Base-by-base conservation (phyloP, 208 protist species). In the Endotrypanum monterogeii region DNA sequence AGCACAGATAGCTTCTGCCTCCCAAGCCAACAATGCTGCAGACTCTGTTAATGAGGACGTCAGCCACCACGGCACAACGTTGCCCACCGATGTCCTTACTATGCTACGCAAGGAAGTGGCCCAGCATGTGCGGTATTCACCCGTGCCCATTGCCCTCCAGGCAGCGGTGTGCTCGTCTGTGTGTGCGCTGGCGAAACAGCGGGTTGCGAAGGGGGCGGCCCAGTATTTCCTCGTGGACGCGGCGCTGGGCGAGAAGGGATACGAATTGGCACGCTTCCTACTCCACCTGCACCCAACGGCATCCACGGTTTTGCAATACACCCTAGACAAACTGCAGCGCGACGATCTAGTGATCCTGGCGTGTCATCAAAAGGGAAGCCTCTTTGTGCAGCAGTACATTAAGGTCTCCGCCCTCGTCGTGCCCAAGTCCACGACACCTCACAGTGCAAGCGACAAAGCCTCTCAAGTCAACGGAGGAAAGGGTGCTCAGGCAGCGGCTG, bases 331-430 rank as follows among this genome's bases (percentile, higher is more conserved):
- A 55, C 71, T 97, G 54, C 82, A 80, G 51, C 78, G 87, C 14
- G 71, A 84, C 52, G 91, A 95, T 61, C 50, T 97, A 20, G 46
- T 91, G 28, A 18, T n/a, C 16, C 70, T 94, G 7, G 55, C 80
- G 32, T 61, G 67, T 2, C 79, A 86, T n/a, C 67, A 79, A 25
- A 87, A 87, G 55, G 93, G 93, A 7, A 96, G 90, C 71, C 74
- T 89, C 37, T 87, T 91, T 44, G 28, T 97, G 35, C 93, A 97
- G 83, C 91, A 96, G 81, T 90, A 86, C 67, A 74, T 95, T 20
- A 84, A 85, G 23, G 82, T 86, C n/a, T 39, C 72, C 8, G 76
- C 67, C 4, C 79, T 60, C 25, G 55, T 41, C 9, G 67, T 44
- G 23, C 44, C 52, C 25, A 80, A 71, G 67, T 63, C 73, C 14